Evolutionary conservation across 306 rosid genomes (phyloP).

Genomic region (Trifolium subterraneum): DNA sequence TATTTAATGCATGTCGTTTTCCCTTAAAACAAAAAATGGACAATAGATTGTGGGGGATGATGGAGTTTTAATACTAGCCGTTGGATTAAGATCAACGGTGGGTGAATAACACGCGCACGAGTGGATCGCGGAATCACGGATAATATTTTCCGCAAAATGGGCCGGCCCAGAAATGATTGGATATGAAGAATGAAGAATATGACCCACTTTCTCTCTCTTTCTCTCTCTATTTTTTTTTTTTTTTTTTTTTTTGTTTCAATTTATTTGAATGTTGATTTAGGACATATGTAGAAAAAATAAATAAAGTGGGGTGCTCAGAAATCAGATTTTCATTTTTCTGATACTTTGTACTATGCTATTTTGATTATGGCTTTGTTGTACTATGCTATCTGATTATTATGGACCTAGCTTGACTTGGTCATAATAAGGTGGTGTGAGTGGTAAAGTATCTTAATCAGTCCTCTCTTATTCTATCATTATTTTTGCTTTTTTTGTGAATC

Average conservation of each 20-base stretch:
- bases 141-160: constrained; percentile 47
- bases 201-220: constrained; percentile 40
- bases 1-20: constrained; percentile 58
- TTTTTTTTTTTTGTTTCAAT: not conserved
- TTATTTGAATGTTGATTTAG: not conserved
- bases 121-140: constrained; percentile 23
- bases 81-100: constrained; percentile 26
- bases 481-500: constrained; percentile 8
- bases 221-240: constrained; percentile 35
- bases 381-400: not conserved
- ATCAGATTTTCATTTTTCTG: constrained; percentile 25
- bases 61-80: constrained; percentile 1
- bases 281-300: not conserved
- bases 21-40: constrained; percentile 35
- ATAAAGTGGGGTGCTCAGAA: constrained; percentile 15
- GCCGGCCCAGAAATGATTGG: constrained; percentile 67
- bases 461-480: not conserved
- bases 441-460: not conserved
- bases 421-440: constrained; percentile 30
- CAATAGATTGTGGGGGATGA: constrained; percentile 30
- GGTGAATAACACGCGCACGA: not conserved
- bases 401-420: constrained; percentile 48
- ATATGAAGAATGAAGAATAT: not conserved
- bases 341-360: constrained; percentile 33
- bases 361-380: too few relatives aligned